Evolutionary conservation across 2,329 filamentous ascomycete genomes (phyloP), one percentile per base, ranked within the genome.

Genomic region (Aspergillus ustus): DNA sequence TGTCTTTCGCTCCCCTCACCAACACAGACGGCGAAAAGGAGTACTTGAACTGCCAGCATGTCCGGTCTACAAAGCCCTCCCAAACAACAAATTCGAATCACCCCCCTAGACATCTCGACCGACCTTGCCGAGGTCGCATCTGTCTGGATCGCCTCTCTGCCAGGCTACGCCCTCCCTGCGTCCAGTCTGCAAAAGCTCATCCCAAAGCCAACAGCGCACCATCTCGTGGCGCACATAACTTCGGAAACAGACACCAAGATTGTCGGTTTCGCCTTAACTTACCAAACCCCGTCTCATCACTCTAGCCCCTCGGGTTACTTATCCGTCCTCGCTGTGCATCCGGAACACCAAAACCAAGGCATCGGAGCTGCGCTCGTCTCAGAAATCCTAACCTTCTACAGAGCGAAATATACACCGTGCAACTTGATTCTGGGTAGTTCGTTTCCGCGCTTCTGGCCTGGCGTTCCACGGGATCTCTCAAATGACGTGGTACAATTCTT

Each of bases 401-500:
- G 66, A 17, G 67, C 65, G 13, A 63, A 72, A 4, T 68, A 69
- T 50, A 67, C 67, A 7, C 55, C 75, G 7, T 65, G 66, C 46
- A 65, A 57, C 2, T 52, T 72, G n/a, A 66, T 72, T 6, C 62
- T 75, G 28, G 70, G 70, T 29, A 73, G 70, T 52, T 64, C 68
- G 2, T 79, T 80, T 46, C 81, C 81, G 34, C 71, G 80, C n/a
- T 78, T 82, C 62, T 82, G 79, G 77, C 80, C 80, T 5, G 78
- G 77, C 2, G 72, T 82, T 3, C 80, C 79, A 2, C 67, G 69
- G 2, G 76, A 80, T 52, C 67, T 82, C 34, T 66, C 75, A 6
- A 64, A 71, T 45, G 52, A 65, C 1, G 67, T 70, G 2, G 75
- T 77, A 25, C 66, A 75, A 2, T 82, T 81, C 62, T 80, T 80